Conservation (phyloP, 2,329 filamentous ascomycete species). For the Paradendryphiella salina region DNA sequence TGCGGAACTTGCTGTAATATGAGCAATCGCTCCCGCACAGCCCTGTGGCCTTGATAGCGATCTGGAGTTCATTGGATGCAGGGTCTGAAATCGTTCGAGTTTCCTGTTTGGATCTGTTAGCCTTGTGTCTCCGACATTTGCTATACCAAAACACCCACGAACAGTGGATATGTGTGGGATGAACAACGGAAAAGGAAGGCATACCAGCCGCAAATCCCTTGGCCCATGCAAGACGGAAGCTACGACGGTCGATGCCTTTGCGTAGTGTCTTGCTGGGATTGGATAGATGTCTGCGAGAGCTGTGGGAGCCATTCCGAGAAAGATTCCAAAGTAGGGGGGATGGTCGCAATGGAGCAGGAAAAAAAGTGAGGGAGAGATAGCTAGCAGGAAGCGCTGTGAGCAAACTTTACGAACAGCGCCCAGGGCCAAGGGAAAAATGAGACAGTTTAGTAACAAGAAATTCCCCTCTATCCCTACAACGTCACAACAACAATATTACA, state of each 20-base stretch:
- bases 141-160: conserved; percentile 37
- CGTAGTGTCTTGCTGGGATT: conserved; percentile 46
- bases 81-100: conserved; percentile 60
- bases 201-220: conserved; percentile 50
- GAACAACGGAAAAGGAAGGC: conserved; percentile 38
- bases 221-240: conserved; percentile 50
- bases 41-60: conserved; percentile 66
- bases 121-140: conserved; percentile 13
- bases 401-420: too few relatives aligned
- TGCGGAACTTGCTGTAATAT: conserved; percentile 73
- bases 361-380: conserved; percentile 32
- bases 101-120: conserved; percentile 53
- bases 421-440: too few relatives aligned
- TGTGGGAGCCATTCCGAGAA: conserved; percentile 49
- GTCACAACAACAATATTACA: too few relatives aligned
- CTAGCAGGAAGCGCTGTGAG: conserved; percentile 21
- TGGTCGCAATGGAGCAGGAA: conserved; percentile 27
- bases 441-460: too few relatives aligned
- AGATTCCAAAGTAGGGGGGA: conserved; percentile 23
- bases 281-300: conserved; percentile 47
- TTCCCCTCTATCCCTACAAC: too few relatives aligned
- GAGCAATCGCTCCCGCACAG: conserved; percentile 72
- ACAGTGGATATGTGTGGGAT: conserved; percentile 39
- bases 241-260: conserved; percentile 44
- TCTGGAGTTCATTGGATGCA: conserved; percentile 62